Conservation (phyloP, 768 basidiomycete species). For the Tricholomella constricta region DNA sequence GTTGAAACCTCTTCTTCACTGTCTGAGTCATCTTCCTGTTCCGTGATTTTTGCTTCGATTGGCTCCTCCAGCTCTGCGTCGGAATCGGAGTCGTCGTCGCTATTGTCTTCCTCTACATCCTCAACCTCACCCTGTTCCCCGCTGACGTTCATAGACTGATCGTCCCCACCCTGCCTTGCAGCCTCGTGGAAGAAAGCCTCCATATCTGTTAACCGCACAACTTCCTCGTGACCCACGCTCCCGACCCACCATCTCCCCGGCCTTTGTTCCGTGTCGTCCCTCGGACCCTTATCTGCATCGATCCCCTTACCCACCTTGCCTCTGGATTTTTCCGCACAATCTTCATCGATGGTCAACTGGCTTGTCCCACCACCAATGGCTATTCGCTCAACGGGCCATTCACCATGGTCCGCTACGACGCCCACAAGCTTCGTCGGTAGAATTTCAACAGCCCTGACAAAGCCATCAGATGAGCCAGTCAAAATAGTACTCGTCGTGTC, state of each 20-base stretch:
- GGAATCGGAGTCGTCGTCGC: conserved; percentile 24
- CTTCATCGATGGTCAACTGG: conserved; percentile 33
- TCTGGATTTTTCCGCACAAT: conserved; percentile 7
- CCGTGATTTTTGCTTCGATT: conserved; percentile 4
- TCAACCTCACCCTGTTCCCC: conserved; percentile 37
- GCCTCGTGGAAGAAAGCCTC: conserved; percentile 61
- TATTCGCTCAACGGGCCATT: conserved; percentile 90
- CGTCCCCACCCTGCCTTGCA: not conserved
- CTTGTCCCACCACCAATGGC: conserved; percentile 51
- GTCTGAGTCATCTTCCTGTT: conserved; percentile 24
- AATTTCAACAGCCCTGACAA: conserved; percentile 83
- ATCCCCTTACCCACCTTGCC: conserved; percentile 7
- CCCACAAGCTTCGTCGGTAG: conserved; percentile 90
- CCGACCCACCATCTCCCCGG: conserved; percentile 77
- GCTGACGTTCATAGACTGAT: not conserved
- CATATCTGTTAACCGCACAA: conserved; percentile 82
- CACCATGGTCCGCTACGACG: conserved; percentile 88
- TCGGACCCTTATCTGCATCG: conserved; percentile 20
- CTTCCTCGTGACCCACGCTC: conserved; percentile 89
- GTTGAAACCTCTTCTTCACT: conserved; percentile 28
- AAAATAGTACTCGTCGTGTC: conserved; percentile 72
- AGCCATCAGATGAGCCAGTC: conserved; percentile 91
- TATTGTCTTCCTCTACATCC: conserved; percentile 30
- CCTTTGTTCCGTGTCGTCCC: conserved; percentile 15
- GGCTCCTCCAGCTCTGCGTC: conserved; percentile 27